Percentiles rank a stretch among this genome's conserved stretches.
phyloP scores from a whole-genome alignment of 169 alveolate genomes.

The Babesia gibsoni region DNA sequence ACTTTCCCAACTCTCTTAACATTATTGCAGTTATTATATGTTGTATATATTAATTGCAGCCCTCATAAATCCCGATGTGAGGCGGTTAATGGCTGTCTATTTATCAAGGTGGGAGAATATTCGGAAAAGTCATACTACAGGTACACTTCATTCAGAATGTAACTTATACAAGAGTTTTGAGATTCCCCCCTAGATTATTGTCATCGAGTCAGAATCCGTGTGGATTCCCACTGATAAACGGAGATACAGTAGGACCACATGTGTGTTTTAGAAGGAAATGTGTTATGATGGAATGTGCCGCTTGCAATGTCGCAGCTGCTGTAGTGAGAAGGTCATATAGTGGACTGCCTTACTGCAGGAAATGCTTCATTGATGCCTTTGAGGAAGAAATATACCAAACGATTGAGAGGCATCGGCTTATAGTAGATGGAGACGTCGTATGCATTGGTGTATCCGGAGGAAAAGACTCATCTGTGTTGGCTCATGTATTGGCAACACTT shows the following conservation, averaged over 20 bases:
- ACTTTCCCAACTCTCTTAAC: background rate
- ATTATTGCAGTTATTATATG: background rate
- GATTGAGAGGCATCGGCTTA: slow-evolving; percentile 70
- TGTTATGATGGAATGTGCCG: slow-evolving; percentile 60
- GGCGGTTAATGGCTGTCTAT: background rate
- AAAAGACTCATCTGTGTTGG: slow-evolving; percentile 95
- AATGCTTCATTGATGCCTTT: slow-evolving; percentile 89
- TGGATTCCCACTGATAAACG: background rate
- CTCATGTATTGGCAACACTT: slow-evolving; percentile 89
- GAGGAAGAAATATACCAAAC: slow-evolving; percentile 93
- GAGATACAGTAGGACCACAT: background rate
- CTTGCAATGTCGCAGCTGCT: slow-evolving; percentile 79
- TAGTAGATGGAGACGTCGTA: slow-evolving; percentile 87
- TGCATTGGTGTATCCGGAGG: slow-evolving; percentile 98
- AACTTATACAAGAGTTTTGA: background rate
- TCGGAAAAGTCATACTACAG: background rate
- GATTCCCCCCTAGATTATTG: background rate
- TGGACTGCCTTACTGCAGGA: slow-evolving; percentile 85
- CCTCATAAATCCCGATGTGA: background rate
- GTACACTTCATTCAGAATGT: background rate
- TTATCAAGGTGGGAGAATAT: background rate
- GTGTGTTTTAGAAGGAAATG: no score
- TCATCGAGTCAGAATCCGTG: background rate
- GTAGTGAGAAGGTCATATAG: slow-evolving; percentile 88
- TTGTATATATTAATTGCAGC: background rate